Conservation (phyloP, 768 basidiomycete species). For the Leccinum fibrillosum region DNA sequence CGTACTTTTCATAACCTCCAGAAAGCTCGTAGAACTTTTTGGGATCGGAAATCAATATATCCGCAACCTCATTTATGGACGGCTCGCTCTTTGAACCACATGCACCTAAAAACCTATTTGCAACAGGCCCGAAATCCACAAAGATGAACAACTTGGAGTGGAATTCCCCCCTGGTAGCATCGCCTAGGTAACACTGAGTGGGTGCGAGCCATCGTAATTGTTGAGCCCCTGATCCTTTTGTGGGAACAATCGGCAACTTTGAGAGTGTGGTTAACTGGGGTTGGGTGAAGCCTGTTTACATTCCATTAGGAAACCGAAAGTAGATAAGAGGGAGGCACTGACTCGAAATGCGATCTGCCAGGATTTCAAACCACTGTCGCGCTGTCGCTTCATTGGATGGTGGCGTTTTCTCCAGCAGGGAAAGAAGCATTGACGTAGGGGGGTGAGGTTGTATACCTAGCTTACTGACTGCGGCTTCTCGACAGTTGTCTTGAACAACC, state of each 20-base stretch:
- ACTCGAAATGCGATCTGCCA: slow-evolving; percentile 65
- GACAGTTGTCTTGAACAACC: slow-evolving; percentile 53
- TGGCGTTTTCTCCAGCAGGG: slow-evolving; percentile 55
- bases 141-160: slow-evolving; percentile 84
- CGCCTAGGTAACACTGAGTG: slow-evolving; percentile 66
- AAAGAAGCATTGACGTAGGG: slow-evolving; percentile 54
- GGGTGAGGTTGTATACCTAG: slow-evolving; percentile 72
- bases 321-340: slow-evolving; percentile 18
- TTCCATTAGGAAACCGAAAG: slow-evolving; percentile 1
- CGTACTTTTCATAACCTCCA: slow-evolving; percentile 67
- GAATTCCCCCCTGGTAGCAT: slow-evolving; percentile 50
- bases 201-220: slow-evolving; percentile 52
- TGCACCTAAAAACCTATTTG: slow-evolving; percentile 80
- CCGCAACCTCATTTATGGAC: slow-evolving; percentile 76
- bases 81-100: slow-evolving; percentile 90
- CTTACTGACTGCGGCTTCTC: slow-evolving; percentile 53
- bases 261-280: slow-evolving; percentile 57
- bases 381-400: slow-evolving; percentile 55
- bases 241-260: slow-evolving; percentile 64
- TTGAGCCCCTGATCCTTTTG: slow-evolving; percentile 33
- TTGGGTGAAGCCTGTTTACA: slow-evolving; percentile 51
- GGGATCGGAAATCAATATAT: slow-evolving; percentile 67
- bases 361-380: slow-evolving; percentile 60
- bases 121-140: slow-evolving; percentile 80
- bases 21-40: slow-evolving; percentile 67